phyloP scores from a whole-genome alignment of 148 eudicot genomes.

The Bassia scoparia region DNA sequence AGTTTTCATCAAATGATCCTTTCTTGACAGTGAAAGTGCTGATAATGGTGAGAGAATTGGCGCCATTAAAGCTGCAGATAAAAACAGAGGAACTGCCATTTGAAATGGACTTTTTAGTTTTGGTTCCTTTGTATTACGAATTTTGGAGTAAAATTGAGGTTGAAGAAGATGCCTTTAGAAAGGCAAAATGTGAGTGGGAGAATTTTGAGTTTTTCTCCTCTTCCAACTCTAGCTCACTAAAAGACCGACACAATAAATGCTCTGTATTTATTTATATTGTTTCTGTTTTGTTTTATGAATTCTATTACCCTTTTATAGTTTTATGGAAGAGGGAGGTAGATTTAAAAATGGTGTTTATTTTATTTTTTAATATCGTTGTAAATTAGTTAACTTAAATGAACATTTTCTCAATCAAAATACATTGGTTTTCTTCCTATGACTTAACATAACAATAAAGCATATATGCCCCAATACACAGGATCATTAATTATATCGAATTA shows the following conservation, averaged over 20 bases:
- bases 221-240: not conserved
- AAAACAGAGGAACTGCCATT: slow-evolving; percentile 30
- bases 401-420: too few relatives aligned
- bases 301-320: too few relatives aligned
- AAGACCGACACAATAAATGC: slow-evolving; percentile 24
- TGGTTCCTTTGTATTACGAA: slow-evolving; percentile 5
- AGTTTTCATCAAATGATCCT: slow-evolving; percentile 50
- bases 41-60: slow-evolving; percentile 24
- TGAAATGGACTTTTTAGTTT: slow-evolving; percentile 23
- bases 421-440: too few relatives aligned
- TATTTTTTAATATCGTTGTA: not conserved
- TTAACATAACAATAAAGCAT: too few relatives aligned
- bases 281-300: slow-evolving; percentile 9
- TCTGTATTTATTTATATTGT: slow-evolving; percentile 26
- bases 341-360: slow-evolving; percentile 14
- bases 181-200: slow-evolving; percentile 13
- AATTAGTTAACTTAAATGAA: too few relatives aligned
- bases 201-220: slow-evolving; percentile 2
- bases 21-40: slow-evolving; percentile 41
- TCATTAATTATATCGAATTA: too few relatives aligned
- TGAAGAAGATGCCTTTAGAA: not conserved
- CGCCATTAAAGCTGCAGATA: slow-evolving; percentile 32
- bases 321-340: slow-evolving; percentile 9
- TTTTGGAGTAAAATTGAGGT: not conserved
- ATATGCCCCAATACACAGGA: too few relatives aligned